Percentiles rank a stretch among this genome's conserved stretches.
Conservation (phyloP, 176 grass and related monocot species). For the Oryza australiensis region DNA sequence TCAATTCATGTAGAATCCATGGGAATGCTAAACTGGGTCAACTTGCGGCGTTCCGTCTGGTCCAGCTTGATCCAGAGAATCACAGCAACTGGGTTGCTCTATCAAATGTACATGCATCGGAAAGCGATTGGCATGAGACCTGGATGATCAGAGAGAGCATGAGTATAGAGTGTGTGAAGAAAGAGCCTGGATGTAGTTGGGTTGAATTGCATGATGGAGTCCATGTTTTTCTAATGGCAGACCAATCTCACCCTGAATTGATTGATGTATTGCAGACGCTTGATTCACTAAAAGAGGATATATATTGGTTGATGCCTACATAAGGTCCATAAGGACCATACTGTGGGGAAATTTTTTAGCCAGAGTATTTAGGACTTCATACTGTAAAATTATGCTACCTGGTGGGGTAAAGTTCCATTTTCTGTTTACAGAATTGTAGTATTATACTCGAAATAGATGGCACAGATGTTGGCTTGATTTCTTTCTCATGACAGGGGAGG, state of each 20-base stretch:
- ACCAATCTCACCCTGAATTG: slow-evolving; percentile 48
- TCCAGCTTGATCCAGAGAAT: slow-evolving; percentile 52
- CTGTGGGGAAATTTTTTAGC: not conserved
- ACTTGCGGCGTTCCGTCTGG: slow-evolving; percentile 40
- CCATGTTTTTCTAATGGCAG: slow-evolving; percentile 55
- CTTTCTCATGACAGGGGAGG: too few relatives aligned
- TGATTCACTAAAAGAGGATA: slow-evolving; percentile 45
- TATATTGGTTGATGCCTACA: not conserved
- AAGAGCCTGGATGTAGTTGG: slow-evolving; percentile 76
- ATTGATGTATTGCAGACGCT: slow-evolving; percentile 40
- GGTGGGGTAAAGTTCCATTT: not conserved
- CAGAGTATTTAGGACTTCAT: not conserved
- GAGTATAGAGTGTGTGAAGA: slow-evolving; percentile 49
- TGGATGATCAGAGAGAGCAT: slow-evolving; percentile 54
- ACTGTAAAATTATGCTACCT: not conserved
- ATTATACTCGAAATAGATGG: too few relatives aligned
- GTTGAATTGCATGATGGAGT: slow-evolving; percentile 55
- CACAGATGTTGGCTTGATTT: too few relatives aligned
- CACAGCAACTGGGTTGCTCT: slow-evolving; percentile 66
- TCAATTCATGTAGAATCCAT: slow-evolving; percentile 51
- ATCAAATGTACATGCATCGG: slow-evolving; percentile 52
- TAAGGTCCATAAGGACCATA: not conserved
- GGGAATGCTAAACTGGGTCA: slow-evolving; percentile 43
- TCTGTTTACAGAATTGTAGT: not conserved
- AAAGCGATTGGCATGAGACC: slow-evolving; percentile 45